Evolutionary conservation across 176 grass and related monocot species (phyloP).

Genomic region (Bothriochloa decipiens): DNA sequence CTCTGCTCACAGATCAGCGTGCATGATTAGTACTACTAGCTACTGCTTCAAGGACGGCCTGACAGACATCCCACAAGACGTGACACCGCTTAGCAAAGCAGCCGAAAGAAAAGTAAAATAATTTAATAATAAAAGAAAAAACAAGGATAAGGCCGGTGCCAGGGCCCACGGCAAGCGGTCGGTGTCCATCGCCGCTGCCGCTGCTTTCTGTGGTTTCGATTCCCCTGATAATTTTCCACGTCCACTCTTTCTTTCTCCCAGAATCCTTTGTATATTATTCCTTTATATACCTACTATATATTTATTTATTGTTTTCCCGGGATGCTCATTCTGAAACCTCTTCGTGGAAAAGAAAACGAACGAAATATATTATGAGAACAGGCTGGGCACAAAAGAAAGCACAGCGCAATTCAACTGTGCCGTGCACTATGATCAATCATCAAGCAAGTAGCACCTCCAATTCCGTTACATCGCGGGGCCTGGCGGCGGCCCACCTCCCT

Average conservation of each 20-base stretch:
- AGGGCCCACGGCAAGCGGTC: conserved; percentile 13
- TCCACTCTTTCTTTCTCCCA: background rate
- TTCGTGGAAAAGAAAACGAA: background rate
- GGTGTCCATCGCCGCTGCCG: background rate
- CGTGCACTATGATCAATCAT: background rate
- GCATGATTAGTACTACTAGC: background rate
- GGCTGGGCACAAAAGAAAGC: background rate
- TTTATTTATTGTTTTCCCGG: background rate
- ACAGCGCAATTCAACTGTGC: background rate
- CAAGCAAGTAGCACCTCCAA: background rate
- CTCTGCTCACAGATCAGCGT: background rate
- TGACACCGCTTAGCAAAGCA: background rate
- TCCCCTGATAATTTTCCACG: conserved; percentile 8
- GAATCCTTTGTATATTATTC: background rate
- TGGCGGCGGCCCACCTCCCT: background rate
- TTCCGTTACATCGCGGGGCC: background rate
- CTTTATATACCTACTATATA: background rate
- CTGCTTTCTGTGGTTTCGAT: background rate
- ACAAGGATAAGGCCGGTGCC: conserved; percentile 17
- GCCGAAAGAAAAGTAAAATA: background rate
- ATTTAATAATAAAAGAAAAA: background rate
- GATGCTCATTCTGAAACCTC: background rate
- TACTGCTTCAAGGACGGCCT: background rate
- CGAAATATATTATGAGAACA: background rate
- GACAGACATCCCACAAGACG: background rate